A percentile compares a stretch with the other conserved stretches of the same genome.
Evolutionary conservation across 2,329 filamentous ascomycete genomes (phyloP).

Genomic region (Fusarium pseudocircinatum): DNA sequence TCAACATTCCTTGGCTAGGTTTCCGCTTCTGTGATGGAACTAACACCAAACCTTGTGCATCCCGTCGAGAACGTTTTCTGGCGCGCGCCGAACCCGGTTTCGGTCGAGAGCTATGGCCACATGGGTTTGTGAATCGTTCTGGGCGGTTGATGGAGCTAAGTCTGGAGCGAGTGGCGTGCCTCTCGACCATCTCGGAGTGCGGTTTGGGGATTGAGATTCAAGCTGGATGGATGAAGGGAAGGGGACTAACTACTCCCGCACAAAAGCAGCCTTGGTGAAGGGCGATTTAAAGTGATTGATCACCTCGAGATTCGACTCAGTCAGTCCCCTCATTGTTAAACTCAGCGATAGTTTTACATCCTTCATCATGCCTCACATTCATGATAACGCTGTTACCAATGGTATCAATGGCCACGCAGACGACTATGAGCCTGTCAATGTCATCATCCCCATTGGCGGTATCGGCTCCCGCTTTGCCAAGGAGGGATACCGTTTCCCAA

Average conservation of each 20-base stretch:
- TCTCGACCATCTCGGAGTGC: not conserved
- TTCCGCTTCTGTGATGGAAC: not conserved
- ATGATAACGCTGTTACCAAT: not conserved
- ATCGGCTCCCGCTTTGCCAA: not conserved
- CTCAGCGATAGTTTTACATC: not conserved
- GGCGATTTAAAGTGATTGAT: not conserved
- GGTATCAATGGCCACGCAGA: not conserved
- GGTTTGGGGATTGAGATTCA: not conserved
- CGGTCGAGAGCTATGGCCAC: not conserved
- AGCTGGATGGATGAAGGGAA: not conserved
- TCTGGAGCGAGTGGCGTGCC: not conserved
- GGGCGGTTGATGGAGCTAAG: not conserved
- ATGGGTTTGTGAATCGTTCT: not conserved
- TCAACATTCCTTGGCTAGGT: not conserved
- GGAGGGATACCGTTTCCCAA: not conserved
- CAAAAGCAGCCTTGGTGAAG: not conserved
- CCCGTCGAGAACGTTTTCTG: not conserved
- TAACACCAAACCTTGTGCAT: not conserved
- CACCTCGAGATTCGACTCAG: not conserved
- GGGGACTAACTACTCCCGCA: not conserved
- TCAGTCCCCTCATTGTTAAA: not conserved
- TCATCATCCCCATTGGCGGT: not conserved
- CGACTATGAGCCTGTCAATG: not conserved
- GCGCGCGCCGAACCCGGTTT: not conserved
- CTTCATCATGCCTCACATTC: not conserved